Percentiles rank a stretch among this genome's conserved stretches.
These are phyloP conservation scores for Phyllachora maydis DNA, from an alignment of 2,329 filamentous ascomycete species.

Conservation along the genomic window DNA sequence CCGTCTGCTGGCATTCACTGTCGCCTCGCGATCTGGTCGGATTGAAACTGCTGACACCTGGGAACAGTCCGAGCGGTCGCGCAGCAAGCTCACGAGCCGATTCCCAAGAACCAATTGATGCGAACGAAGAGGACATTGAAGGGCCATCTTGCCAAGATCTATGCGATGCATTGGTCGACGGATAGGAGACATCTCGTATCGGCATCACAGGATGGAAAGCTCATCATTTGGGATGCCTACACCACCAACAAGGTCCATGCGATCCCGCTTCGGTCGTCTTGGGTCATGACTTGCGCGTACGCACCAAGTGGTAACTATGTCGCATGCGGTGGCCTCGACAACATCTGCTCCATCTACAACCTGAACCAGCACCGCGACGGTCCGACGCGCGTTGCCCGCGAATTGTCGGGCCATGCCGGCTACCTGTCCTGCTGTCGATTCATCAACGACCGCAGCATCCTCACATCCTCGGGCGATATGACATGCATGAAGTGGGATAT, in stretches of 20 bases:
- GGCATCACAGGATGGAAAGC: constrained; percentile 94
- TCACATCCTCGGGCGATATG: constrained; percentile 98
- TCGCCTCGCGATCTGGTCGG: constrained; percentile 1
- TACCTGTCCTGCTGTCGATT: constrained; percentile 98
- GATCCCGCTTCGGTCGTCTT: constrained; percentile 89
- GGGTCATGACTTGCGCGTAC: constrained; percentile 99
- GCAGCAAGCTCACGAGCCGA: constrained; percentile 74
- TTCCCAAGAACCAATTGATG: constrained; percentile 85
- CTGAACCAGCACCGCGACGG: constrained; percentile 85
- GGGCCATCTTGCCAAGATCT: constrained; percentile 96
- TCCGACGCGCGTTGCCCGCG: constrained; percentile 87
- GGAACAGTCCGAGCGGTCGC: constrained; percentile 93
- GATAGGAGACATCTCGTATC: constrained; percentile 94
- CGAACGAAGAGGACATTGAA: constrained; percentile 93
- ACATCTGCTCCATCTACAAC: constrained; percentile 99
- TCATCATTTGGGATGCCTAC: constrained; percentile 99
- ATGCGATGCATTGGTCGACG: constrained; percentile 99
- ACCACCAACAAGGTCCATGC: constrained; percentile 99
- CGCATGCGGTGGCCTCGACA: constrained; percentile 93
- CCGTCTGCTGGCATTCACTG: constrained; percentile 2
- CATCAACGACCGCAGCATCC: constrained; percentile 93
- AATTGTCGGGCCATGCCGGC: constrained; percentile 89
- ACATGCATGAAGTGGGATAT: constrained; percentile 99
- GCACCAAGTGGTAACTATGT: constrained; percentile 97
- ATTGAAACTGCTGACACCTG: constrained; percentile 8